Base-by-base conservation (phyloP, 495 filamentous ascomycete species). In the Cladorrhinum samala region DNA sequence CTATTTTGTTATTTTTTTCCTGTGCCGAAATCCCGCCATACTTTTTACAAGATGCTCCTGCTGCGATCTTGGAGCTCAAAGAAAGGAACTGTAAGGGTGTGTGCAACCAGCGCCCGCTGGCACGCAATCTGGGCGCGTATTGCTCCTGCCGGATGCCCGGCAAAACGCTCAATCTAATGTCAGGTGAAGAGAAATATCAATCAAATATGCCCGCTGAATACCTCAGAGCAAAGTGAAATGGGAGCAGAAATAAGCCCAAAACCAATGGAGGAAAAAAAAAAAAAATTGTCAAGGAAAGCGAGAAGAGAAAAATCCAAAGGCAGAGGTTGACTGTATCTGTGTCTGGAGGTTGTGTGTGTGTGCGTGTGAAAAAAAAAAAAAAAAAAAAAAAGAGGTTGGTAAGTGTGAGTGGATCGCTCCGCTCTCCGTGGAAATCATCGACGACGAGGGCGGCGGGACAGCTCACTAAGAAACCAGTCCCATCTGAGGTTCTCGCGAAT, bases 401-500 rank as follows among this genome's bases (percentile, higher is more conserved):
- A 16, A 20, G 43, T 46, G 16, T n/a, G n/a, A n/a, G n/a, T n/a
- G n/a, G n/a, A n/a, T n/a, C n/a, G n/a, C n/a, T n/a, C n/a, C n/a
- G n/a, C n/a, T n/a, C n/a, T n/a, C n/a, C n/a, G n/a, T n/a, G n/a
- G n/a, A n/a, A n/a, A 45, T 45, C 42, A 21, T 19, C 42, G 18
- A 14, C 53, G 18, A 14, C 33, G 25, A 13, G n/a, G 11, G 5
- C 40, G 9, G 7, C 38, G 33, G 23, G 49, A 18, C 4, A 53
- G 66, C 73, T 53, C 55, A 71, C 74, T 61, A 23, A 79, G 52
- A 48, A 78, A 72, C 63, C 67, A 73, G 58, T 79, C 76, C 76
- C 75, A 79, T 18, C 68, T 63, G 47, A 65, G 59, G 54, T 79
- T 70, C 61, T 79, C 77, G 9, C 66, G 58, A 11, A 68, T 52